Conservation (phyloP, 306 rosid species). For the Casuarina equisetifolia region DNA sequence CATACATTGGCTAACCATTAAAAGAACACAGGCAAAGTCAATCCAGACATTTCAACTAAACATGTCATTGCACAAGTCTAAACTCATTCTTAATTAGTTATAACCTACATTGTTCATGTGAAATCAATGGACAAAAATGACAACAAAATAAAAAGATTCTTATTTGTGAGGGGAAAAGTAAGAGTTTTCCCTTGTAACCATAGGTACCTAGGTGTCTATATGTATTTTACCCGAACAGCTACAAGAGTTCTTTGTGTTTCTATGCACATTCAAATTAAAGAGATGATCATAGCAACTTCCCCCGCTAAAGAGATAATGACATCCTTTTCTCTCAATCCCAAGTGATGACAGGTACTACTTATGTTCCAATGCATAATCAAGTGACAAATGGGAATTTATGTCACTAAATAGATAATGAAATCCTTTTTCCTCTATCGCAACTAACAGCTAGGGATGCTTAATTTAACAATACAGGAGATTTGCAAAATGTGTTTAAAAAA, state of each 20-base stretch:
- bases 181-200: background rate
- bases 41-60: constrained; percentile 7
- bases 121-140: background rate
- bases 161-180: background rate
- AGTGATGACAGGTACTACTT: background rate
- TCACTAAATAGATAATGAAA: too few relatives aligned
- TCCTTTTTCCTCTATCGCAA: background rate
- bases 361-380: too few relatives aligned
- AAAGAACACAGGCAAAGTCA: constrained; percentile 5
- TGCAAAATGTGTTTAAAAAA: background rate
- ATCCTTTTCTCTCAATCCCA: background rate
- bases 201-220: background rate
- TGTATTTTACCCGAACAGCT: background rate
- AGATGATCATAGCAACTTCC: background rate
- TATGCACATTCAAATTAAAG: background rate
- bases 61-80: background rate
- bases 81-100: background rate
- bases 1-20: constrained; percentile 8
- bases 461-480: background rate
- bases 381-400: too few relatives aligned
- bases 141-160: background rate
- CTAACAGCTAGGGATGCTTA: background rate
- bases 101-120: background rate
- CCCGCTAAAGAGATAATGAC: background rate
- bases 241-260: background rate